Evolutionary conservation across 2,329 filamentous ascomycete species (phyloP).

Genomic region (Cryphonectria carpinicola): DNA sequence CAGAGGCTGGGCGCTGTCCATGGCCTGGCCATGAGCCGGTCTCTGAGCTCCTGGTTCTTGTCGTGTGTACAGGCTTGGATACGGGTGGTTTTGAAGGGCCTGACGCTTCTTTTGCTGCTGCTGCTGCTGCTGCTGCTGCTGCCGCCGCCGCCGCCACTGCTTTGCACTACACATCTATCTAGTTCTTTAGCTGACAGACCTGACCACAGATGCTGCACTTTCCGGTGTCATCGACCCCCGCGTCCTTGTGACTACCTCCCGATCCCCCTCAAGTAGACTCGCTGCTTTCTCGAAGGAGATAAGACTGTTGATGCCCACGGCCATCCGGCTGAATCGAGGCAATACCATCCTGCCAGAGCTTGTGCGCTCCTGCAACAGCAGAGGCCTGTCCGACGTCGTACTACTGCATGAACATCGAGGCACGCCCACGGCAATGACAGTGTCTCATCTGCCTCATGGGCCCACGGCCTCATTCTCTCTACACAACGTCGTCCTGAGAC

Average conservation of each 20-base stretch:
- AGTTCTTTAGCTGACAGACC: slow-evolving; percentile 12
- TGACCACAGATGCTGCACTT: slow-evolving; percentile 61
- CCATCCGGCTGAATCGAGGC: slow-evolving; percentile 87
- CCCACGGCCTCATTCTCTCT: slow-evolving; percentile 85
- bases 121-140: no score
- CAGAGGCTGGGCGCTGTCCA: not conserved
- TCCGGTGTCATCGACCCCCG: slow-evolving; percentile 91
- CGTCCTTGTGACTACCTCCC: slow-evolving; percentile 86
- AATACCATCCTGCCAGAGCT: slow-evolving; percentile 87
- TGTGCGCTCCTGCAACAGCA: slow-evolving; percentile 77
- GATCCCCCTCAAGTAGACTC: slow-evolving; percentile 82
- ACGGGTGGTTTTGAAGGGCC: not conserved
- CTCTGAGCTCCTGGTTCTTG: not conserved
- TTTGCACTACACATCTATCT: not conserved
- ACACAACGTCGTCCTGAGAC: slow-evolving; percentile 89
- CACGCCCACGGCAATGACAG: slow-evolving; percentile 84
- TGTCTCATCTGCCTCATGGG: slow-evolving; percentile 87
- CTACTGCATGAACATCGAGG: slow-evolving; percentile 91
- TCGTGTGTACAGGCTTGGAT: not conserved
- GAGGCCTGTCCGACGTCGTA: slow-evolving; percentile 82
- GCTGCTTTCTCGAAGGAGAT: slow-evolving; percentile 83
- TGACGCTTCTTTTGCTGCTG: not conserved
- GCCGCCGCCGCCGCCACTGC: no score
- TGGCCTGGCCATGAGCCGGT: not conserved
- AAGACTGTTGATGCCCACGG: slow-evolving; percentile 76